phyloP scores from a whole-genome alignment of 805 yeast species.

The Candida incommunis region DNA sequence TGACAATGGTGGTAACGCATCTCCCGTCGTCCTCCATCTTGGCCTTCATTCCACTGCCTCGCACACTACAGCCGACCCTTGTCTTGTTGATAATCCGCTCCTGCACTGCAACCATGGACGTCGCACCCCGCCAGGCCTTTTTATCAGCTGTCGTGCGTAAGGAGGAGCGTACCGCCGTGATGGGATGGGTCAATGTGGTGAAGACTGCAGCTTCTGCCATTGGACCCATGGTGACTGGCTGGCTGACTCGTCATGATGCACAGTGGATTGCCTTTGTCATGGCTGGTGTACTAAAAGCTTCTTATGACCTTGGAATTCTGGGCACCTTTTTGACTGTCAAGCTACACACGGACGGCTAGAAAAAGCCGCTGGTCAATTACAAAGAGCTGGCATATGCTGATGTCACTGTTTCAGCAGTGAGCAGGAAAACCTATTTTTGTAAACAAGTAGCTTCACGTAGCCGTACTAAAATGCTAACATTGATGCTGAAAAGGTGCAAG shows the following conservation, averaged over 20 bases:
- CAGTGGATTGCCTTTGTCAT: conserved; percentile 22
- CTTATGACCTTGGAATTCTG: conserved; percentile 21
- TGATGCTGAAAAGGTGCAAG: too few relatives aligned
- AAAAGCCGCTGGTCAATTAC: too few relatives aligned
- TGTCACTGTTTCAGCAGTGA: too few relatives aligned
- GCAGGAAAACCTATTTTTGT: too few relatives aligned
- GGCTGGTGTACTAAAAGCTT: conserved; percentile 22
- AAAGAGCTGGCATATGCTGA: too few relatives aligned
- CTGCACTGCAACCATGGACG: conserved; percentile 67
- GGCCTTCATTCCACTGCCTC: conserved; percentile 36
- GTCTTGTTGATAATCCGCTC: conserved; percentile 39
- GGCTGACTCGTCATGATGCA: conserved; percentile 33
- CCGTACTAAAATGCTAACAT: too few relatives aligned
- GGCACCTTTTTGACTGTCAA: conserved; percentile 9
- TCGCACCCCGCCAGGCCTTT: conserved; percentile 74
- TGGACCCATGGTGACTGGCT: conserved; percentile 69
- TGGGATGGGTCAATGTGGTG: conserved; percentile 77
- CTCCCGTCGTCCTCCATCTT: conserved; percentile 60
- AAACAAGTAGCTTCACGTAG: too few relatives aligned
- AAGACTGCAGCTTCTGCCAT: conserved; percentile 70
- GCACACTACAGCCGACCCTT: conserved; percentile 30
- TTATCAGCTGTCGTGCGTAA: conserved; percentile 52
- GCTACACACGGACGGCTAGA: conserved; percentile 6
- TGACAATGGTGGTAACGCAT: conserved; percentile 60
- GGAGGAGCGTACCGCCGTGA: conserved; percentile 55